These are phyloP conservation scores for Brassica nigra DNA, from an alignment of 345 rosid species.

Conservation along the genomic window DNA sequence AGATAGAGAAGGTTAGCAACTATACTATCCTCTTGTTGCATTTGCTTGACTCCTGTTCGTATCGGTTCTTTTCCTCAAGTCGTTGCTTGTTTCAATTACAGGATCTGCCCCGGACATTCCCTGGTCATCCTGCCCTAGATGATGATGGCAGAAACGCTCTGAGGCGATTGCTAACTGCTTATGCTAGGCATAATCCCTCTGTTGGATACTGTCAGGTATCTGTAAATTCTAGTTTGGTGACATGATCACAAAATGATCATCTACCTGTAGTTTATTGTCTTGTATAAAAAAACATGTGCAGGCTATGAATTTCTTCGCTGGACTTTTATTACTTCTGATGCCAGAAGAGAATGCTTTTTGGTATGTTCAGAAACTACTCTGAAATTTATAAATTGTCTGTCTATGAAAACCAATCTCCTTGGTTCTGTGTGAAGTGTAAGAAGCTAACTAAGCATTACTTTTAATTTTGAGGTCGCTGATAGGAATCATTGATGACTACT, in stretches of 20 bases:
- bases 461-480: slow-evolving; percentile 64
- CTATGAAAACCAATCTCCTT: slow-evolving; percentile 3
- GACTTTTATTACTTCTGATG: slow-evolving; percentile 90
- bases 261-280: not conserved
- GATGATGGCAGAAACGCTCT: slow-evolving; percentile 95
- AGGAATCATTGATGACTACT: slow-evolving; percentile 93
- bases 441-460: slow-evolving; percentile 14
- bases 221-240: slow-evolving; percentile 17
- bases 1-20: slow-evolving; percentile 35
- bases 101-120: slow-evolving; percentile 99
- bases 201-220: slow-evolving; percentile 97
- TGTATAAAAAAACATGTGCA: slow-evolving; percentile 39
- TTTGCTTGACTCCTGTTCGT: slow-evolving; percentile 7
- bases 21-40: not conserved
- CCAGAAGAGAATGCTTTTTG: slow-evolving; percentile 99
- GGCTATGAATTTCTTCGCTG: slow-evolving; percentile 99
- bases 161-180: slow-evolving; percentile 92
- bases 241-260: slow-evolving; percentile 9
- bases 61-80: slow-evolving; percentile 22
- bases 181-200: slow-evolving; percentile 97
- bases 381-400: not conserved
- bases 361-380: slow-evolving; percentile 50
- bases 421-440: slow-evolving; percentile 15
- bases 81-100: slow-evolving; percentile 47
- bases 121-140: slow-evolving; percentile 98